These are phyloP conservation scores for Rhodotorula paludigena DNA, from an alignment of 768 basidiomycete genomes.

Conservation along the genomic window DNA sequence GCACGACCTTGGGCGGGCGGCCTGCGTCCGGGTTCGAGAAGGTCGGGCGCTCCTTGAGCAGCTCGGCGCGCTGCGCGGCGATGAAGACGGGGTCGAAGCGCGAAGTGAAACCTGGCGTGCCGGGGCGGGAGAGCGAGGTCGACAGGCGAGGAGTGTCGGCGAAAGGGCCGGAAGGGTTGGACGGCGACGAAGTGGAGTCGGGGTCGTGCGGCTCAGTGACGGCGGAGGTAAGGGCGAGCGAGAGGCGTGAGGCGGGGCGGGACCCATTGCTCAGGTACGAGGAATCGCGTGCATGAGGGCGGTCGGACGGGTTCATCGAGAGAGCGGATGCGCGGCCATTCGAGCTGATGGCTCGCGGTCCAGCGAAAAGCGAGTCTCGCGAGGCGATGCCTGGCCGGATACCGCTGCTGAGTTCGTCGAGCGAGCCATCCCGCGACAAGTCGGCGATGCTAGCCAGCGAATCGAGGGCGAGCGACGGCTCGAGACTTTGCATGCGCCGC, in stretches of 20 bases:
- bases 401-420: not conserved
- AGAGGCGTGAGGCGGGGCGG: not conserved
- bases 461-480: not conserved
- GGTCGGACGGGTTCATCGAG: no score
- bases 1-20: slow-evolving; percentile 24
- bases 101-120: slow-evolving; percentile 23
- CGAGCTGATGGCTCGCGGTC: no score
- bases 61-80: slow-evolving; percentile 13
- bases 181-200: not conserved
- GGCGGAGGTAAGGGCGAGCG: not conserved
- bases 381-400: not conserved
- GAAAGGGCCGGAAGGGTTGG: not conserved
- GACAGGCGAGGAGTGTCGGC: not conserved
- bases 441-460: slow-evolving; percentile 6
- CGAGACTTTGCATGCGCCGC: slow-evolving; percentile 11
- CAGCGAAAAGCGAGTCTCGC: slow-evolving; percentile 22
- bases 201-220: not conserved
- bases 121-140: not conserved
- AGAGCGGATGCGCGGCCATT: no score
- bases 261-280: no score
- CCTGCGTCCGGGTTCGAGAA: slow-evolving; percentile 27
- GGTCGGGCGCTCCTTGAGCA: slow-evolving; percentile 22
- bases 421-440: not conserved
- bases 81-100: slow-evolving; percentile 33
- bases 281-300: no score